Percentiles rank a stretch among this genome's conserved stretches.
phyloP scores from a whole-genome alignment of 164 flowering plant species.

The Dillenia turbinata region DNA sequence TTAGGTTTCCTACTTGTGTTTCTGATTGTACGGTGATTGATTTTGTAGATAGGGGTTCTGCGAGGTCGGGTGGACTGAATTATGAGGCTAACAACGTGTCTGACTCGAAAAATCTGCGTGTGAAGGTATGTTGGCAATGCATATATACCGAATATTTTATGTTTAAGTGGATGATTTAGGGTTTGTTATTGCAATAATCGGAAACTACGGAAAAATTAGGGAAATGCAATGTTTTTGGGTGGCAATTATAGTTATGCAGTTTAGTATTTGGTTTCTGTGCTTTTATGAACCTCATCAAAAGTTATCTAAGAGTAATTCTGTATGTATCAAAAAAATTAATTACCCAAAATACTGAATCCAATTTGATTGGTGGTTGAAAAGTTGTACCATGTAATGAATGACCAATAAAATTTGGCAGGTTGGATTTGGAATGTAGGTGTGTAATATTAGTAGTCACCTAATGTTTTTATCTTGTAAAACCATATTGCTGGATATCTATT shows the following conservation, averaged over 20 bases:
- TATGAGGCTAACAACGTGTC: constrained; percentile 34
- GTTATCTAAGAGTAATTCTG: too few relatives aligned
- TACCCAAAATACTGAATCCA: too few relatives aligned
- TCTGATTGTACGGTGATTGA: neutral
- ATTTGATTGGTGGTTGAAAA: too few relatives aligned
- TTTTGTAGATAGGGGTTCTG: constrained; percentile 40
- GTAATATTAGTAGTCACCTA: too few relatives aligned
- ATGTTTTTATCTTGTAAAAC: too few relatives aligned
- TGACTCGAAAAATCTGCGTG: constrained; percentile 75
- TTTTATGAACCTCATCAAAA: too few relatives aligned
- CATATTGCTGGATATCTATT: too few relatives aligned
- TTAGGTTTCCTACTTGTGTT: neutral
- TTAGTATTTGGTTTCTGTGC: neutral
- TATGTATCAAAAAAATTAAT: too few relatives aligned
- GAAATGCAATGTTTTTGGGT: neutral
- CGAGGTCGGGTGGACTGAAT: constrained; percentile 46
- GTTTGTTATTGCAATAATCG: neutral
- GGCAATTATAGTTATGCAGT: neutral
- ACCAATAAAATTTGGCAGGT: too few relatives aligned
- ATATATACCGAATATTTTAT: neutral
- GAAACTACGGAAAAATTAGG: neutral
- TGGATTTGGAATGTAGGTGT: too few relatives aligned
- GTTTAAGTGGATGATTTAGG: neutral
- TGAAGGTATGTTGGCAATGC: constrained; percentile 44
- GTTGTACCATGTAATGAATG: too few relatives aligned